Conservation (phyloP, 108 stramenopile species). For the Nitzschia sp. region DNA sequence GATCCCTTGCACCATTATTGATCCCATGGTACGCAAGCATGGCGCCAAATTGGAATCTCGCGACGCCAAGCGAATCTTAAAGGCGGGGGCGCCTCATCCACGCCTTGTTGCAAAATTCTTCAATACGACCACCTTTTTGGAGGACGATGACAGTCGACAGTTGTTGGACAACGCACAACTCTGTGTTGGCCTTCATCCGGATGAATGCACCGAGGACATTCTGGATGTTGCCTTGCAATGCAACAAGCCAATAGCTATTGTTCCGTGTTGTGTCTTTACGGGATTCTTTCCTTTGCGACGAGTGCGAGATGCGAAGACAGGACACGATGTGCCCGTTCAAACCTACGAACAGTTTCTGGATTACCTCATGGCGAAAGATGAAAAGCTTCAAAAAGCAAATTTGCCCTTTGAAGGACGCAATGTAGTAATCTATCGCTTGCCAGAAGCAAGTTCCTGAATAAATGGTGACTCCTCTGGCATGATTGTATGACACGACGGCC, state of each 20-base stretch:
- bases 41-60: conserved; percentile 29
- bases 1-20: conserved; percentile 56
- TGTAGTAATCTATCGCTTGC: conserved; percentile 51
- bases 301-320: background rate
- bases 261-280: conserved; percentile 75
- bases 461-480: no score
- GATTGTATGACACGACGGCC: no score
- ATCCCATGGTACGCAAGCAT: conserved; percentile 67
- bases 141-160: conserved; percentile 11
- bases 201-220: conserved; percentile 75
- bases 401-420: conserved; percentile 74
- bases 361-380: conserved; percentile 62
- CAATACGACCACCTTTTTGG: conserved; percentile 29
- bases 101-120: conserved; percentile 15
- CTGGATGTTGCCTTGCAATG: conserved; percentile 57
- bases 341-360: conserved; percentile 61
- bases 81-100: conserved; percentile 28
- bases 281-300: conserved; percentile 54
- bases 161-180: conserved; percentile 26
- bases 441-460: no score
- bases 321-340: conserved; percentile 29
- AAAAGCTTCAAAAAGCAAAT: conserved; percentile 35
- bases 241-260: conserved; percentile 53
- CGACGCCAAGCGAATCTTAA: conserved; percentile 33
- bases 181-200: conserved; percentile 73